Evolutionary conservation across 73 alveolate species (phyloP).

Genomic region (Stentor coeruleus): DNA sequence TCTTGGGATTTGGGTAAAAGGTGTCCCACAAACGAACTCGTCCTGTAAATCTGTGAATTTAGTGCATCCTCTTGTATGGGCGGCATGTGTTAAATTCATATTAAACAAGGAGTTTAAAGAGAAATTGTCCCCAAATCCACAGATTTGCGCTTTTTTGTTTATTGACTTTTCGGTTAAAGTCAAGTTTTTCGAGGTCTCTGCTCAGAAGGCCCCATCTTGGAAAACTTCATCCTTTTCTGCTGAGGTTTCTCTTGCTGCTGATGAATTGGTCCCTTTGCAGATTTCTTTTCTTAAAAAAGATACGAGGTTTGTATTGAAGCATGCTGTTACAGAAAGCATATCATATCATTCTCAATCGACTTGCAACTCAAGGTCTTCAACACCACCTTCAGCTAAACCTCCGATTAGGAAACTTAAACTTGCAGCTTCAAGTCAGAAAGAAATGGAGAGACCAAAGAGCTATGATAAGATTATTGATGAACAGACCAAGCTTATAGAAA

Average conservation of each 20-base stretch:
- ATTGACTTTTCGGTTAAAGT: constrained; percentile 24
- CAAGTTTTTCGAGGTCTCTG: constrained; percentile 1
- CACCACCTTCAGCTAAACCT: not conserved
- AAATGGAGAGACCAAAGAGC: not conserved
- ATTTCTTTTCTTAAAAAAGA: not conserved
- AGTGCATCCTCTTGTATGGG: constrained; percentile 25
- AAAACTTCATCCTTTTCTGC: not conserved
- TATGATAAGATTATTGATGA: not conserved
- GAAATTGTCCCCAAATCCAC: constrained; percentile 22
- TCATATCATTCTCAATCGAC: not conserved
- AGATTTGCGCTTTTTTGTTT: constrained; percentile 13
- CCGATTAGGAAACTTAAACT: not conserved
- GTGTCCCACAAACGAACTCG: not conserved
- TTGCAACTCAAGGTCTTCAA: not conserved
- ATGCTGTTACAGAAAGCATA: not conserved
- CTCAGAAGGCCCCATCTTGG: not conserved
- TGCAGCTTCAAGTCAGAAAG: not conserved
- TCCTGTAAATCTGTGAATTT: not conserved
- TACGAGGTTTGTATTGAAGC: not conserved
- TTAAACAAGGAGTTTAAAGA: constrained; percentile 11
- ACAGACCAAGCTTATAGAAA: not conserved
- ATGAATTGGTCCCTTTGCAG: not conserved
- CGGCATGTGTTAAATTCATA: constrained; percentile 22
- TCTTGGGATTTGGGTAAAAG: constrained; percentile 20
- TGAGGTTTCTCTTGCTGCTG: not conserved